Evolutionary conservation across 768 basidiomycete genomes (phyloP).

Genomic region (Coprinellus micaceus): DNA sequence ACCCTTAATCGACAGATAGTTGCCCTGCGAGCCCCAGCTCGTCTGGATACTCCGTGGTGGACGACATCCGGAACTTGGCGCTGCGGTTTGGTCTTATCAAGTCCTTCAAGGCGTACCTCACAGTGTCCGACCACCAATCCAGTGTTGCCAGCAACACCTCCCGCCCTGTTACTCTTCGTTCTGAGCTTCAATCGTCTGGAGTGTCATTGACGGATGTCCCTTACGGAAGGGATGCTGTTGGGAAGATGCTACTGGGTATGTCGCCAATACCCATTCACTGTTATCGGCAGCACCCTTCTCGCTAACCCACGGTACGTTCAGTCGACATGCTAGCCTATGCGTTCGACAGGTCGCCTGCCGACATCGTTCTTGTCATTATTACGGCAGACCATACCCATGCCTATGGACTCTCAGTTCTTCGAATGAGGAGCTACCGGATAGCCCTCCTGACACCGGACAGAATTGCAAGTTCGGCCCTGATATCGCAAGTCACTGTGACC

Average conservation of each 20-base stretch:
- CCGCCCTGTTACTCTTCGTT: constrained; percentile 15
- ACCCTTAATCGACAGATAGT: constrained; percentile 21
- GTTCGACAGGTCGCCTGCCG: constrained; percentile 37
- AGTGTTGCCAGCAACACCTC: neutral
- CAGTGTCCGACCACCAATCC: constrained; percentile 20
- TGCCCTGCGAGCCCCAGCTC: constrained; percentile 20
- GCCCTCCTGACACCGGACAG: constrained; percentile 36
- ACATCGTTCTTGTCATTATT: constrained; percentile 41
- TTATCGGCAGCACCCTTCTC: neutral
- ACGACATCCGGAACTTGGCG: constrained; percentile 24
- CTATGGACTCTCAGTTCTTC: constrained; percentile 41
- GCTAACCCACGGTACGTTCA: neutral
- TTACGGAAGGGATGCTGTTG: constrained; percentile 20
- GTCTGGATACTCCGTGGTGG: constrained; percentile 24
- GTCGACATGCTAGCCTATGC: constrained; percentile 28
- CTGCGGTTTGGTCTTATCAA: constrained; percentile 27
- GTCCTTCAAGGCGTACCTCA: constrained; percentile 30
- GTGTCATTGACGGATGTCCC: constrained; percentile 30
- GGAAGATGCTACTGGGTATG: constrained; percentile 27
- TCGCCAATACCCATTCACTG: neutral
- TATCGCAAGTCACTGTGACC: constrained; percentile 48
- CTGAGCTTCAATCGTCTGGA: constrained; percentile 29
- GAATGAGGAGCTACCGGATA: constrained; percentile 34
- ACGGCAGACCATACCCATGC: constrained; percentile 43
- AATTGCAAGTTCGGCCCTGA: constrained; percentile 38